phyloP scores from a whole-genome alignment of 305 asterid species.

The Fraxinus greggii region DNA sequence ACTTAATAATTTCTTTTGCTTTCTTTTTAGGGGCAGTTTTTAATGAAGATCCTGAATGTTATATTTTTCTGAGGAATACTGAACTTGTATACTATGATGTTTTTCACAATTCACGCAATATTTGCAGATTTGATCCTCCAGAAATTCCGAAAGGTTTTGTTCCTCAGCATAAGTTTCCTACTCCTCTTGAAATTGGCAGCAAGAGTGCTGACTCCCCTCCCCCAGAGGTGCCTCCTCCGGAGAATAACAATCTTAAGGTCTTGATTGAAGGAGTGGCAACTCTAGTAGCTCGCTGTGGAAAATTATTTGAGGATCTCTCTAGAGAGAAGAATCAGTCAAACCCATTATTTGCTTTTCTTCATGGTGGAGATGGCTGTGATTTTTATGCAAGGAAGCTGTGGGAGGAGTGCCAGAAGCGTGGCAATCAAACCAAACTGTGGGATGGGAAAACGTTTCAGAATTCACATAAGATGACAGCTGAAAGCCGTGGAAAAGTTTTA shows the following conservation, averaged over 20 bases:
- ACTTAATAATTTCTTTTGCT: constrained; percentile 8
- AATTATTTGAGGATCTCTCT: constrained; percentile 85
- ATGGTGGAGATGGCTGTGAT: constrained; percentile 77
- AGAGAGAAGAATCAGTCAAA: constrained; percentile 81
- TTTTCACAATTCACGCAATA: constrained; percentile 4
- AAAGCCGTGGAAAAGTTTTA: constrained; percentile 75
- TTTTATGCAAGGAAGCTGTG: constrained; percentile 82
- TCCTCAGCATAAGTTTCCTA: constrained; percentile 71
- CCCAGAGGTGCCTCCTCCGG: constrained; percentile 74
- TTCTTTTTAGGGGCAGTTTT: background rate
- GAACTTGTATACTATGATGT: constrained; percentile 4
- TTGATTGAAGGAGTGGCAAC: constrained; percentile 94
- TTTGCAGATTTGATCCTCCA: constrained; percentile 79
- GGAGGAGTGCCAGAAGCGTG: constrained; percentile 83
- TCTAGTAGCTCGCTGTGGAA: constrained; percentile 91
- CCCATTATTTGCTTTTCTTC: constrained; percentile 75
- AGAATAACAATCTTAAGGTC: constrained; percentile 71
- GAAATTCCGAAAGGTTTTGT: constrained; percentile 71
- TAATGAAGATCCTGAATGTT: background rate
- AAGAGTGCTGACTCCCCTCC: constrained; percentile 52
- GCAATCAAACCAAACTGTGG: constrained; percentile 49
- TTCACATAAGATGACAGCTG: constrained; percentile 76
- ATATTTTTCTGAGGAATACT: constrained; percentile 5
- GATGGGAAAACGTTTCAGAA: constrained; percentile 40
- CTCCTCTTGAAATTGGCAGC: constrained; percentile 47